Evolutionary conservation across 805 yeast genomes (phyloP).

Genomic region (Candida incommunis): DNA sequence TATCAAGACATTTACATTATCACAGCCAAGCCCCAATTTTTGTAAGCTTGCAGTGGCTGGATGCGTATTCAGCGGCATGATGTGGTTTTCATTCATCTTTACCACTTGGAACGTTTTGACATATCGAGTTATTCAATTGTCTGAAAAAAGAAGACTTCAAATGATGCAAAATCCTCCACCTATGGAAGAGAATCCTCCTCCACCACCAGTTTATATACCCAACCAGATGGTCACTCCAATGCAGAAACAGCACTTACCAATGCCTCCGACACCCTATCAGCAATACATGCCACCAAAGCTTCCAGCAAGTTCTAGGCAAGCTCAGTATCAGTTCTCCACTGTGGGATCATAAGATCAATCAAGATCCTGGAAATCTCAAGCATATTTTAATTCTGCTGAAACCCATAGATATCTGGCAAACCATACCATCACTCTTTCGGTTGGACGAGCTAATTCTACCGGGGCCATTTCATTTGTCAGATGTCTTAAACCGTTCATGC

Average conservation of each 20-base stretch:
- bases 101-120: conserved; percentile 1
- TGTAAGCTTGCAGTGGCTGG: not conserved
- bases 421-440: no score
- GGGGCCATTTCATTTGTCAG: no score
- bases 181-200: not conserved
- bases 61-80: not conserved
- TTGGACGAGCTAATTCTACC: no score
- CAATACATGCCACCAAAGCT: not conserved
- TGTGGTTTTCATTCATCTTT: not conserved
- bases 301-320: not conserved
- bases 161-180: not conserved
- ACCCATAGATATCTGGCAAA: no score
- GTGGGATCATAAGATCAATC: not conserved
- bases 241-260: not conserved
- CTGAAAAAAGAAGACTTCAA: not conserved
- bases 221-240: not conserved
- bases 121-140: not conserved
- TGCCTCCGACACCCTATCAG: not conserved
- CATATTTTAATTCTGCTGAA: no score
- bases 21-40: not conserved
- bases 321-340: not conserved
- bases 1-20: not conserved
- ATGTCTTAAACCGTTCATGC: no score
- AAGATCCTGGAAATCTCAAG: no score
- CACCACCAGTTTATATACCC: not conserved